Evolutionary conservation across 2,329 filamentous ascomycete genomes (phyloP), one percentile per base, ranked within the genome.

Genomic region (Sclerotinia nivalis): DNA sequence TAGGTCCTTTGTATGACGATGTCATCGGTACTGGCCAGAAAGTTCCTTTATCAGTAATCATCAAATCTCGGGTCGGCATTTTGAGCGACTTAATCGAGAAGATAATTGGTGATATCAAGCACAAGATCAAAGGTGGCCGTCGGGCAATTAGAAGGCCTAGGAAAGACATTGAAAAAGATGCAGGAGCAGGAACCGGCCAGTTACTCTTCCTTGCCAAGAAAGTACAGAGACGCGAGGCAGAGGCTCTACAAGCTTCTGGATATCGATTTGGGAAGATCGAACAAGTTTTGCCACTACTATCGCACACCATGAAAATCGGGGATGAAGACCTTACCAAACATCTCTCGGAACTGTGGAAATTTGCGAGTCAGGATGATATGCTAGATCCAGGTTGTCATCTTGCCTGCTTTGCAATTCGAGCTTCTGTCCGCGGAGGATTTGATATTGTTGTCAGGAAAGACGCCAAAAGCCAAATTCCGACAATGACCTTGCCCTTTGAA

Each of bases 131-230:
- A 45, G 61, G 68, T 43, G 68, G 68, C 22, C 60, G 62, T 15
- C 40, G 52, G 7, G 15, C 4, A 6, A 66, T 69, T 31, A 69
- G 45, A 20, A 59, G 61, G 43, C 68, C 68, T 12, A 56, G 61
- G 18, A 66, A 66, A 45, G 62, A 66, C 10, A 6, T 66, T 9
- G 68, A 69, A 34, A 66, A 66, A 9, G 62, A 66, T 52, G 61
- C 68, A 37, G 68, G 52, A 37, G 13, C 54, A 49, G 60, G 61
- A 15, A 66, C 68, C 15, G 69, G 69, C 7, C 92, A 94, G 68
- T 84, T 96, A 59, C 87, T 97, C 78, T 93, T 96, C 75, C 85
- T 96, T 13, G 90, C 93, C 8, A 90, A 89, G 15, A 85, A 85
- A 56, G 83, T 91, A 1, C 83, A 84, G 47, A 82, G 80, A 47